Evolutionary conservation across 129 eudicot genomes (phyloP).

Genomic region (Helianthus tuberosus): DNA sequence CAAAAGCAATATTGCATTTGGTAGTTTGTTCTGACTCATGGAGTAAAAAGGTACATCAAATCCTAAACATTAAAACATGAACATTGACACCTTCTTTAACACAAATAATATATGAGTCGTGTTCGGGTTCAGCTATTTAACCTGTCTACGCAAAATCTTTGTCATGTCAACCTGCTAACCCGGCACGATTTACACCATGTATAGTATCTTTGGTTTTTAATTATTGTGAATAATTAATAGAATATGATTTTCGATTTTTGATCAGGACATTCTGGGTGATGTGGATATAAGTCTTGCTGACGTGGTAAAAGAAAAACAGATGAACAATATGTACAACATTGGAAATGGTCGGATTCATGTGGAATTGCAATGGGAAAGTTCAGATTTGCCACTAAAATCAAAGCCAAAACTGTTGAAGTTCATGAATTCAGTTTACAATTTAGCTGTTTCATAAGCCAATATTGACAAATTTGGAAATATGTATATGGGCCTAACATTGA

Average conservation of each 20-base stretch:
- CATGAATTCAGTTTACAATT: neutral
- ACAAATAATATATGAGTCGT: no score
- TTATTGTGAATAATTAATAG: no score
- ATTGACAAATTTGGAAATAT: no score
- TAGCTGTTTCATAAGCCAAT: neutral
- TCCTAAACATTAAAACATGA: neutral
- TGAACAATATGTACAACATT: constrained; percentile 61
- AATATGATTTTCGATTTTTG: neutral
- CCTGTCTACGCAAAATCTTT: no score
- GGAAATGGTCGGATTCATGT: constrained; percentile 69
- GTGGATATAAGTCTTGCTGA: constrained; percentile 57
- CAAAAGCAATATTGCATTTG: constrained; percentile 51
- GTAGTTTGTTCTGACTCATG: constrained; percentile 58
- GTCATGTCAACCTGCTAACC: no score
- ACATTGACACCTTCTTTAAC: no score
- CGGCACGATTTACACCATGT: neutral
- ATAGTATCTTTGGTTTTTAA: no score
- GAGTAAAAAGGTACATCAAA: constrained; percentile 48
- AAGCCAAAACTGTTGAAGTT: neutral
- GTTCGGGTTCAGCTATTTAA: no score
- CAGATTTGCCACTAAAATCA: neutral
- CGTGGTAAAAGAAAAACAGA: constrained; percentile 58
- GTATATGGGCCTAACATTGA: no score
- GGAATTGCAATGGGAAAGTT: constrained; percentile 65
- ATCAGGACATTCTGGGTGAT: constrained; percentile 62